phyloP scores from a whole-genome alignment of 768 basidiomycete genomes.

The Trametes coccinea region DNA sequence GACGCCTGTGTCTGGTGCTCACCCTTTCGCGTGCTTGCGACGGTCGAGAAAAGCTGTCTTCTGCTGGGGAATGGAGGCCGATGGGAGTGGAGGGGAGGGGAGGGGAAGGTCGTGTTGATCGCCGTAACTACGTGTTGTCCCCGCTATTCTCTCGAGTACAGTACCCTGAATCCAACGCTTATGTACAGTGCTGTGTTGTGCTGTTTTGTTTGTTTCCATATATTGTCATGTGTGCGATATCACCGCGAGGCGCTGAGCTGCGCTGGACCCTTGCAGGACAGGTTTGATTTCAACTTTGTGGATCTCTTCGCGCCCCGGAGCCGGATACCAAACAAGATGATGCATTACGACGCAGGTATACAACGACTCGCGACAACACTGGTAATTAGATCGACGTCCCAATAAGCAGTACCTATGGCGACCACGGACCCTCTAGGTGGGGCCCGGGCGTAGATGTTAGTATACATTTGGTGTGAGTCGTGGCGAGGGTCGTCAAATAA shows the following conservation, averaged over 20 bases:
- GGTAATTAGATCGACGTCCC: slow-evolving; percentile 9
- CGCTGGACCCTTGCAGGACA: background rate
- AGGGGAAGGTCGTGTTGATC: background rate
- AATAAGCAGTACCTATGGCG: slow-evolving; percentile 12
- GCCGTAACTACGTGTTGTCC: slow-evolving; percentile 5
- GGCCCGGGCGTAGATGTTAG: slow-evolving; percentile 7
- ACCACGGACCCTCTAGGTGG: slow-evolving; percentile 2
- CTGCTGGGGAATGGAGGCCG: background rate
- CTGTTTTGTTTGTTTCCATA: background rate
- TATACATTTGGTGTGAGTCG: slow-evolving; percentile 19
- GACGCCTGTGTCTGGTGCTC: background rate
- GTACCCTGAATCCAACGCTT: background rate
- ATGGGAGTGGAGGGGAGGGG: background rate
- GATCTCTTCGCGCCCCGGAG: background rate
- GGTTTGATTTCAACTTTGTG: background rate
- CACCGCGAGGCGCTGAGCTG: background rate
- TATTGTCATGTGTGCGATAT: background rate
- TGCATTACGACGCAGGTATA: slow-evolving; percentile 9
- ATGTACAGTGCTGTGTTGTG: slow-evolving; percentile 7
- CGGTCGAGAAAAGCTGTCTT: background rate
- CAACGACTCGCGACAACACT: slow-evolving; percentile 9
- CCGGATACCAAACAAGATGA: background rate
- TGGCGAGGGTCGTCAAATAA: slow-evolving; percentile 17
- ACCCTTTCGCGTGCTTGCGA: background rate
- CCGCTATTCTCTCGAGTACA: background rate